phyloP scores from a whole-genome alignment of 768 basidiomycete genomes.

The Tulasnella sp. region DNA sequence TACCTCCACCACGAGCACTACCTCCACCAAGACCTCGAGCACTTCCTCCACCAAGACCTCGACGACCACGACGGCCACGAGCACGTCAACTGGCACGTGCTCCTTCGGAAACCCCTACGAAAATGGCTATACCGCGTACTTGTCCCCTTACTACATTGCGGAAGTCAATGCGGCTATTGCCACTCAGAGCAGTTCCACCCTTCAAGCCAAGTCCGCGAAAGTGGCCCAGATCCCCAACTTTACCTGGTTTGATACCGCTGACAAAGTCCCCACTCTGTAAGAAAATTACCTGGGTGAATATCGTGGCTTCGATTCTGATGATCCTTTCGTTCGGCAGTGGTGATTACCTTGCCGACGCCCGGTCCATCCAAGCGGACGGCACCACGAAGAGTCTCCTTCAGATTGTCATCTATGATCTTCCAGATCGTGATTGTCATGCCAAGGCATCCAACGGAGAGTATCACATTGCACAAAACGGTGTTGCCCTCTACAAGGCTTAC shows the following conservation, averaged over 20 bases:
- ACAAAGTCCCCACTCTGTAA: constrained; percentile 44
- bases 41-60: constrained; percentile 17
- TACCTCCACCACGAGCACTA: constrained; percentile 18
- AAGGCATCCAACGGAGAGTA: constrained; percentile 33
- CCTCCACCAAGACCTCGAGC: constrained; percentile 23
- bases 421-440: constrained; percentile 41
- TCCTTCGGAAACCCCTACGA: constrained; percentile 45
- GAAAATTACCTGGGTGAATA: background rate
- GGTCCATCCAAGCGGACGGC: constrained; percentile 30
- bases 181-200: constrained; percentile 43
- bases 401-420: constrained; percentile 46
- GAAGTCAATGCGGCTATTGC: constrained; percentile 47
- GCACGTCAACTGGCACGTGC: background rate
- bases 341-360: constrained; percentile 55
- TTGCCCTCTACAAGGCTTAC: constrained; percentile 40
- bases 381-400: constrained; percentile 38
- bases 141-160: constrained; percentile 48
- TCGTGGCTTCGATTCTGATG: background rate
- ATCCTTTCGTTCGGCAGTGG: constrained; percentile 30
- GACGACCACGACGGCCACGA: background rate
- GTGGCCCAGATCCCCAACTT: constrained; percentile 54
- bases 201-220: constrained; percentile 43
- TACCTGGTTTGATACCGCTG: constrained; percentile 51
- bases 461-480: constrained; percentile 29
- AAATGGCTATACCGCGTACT: constrained; percentile 42